Conservation (phyloP, 305 asterid genomes). For the Fraxinus sp. region DNA sequence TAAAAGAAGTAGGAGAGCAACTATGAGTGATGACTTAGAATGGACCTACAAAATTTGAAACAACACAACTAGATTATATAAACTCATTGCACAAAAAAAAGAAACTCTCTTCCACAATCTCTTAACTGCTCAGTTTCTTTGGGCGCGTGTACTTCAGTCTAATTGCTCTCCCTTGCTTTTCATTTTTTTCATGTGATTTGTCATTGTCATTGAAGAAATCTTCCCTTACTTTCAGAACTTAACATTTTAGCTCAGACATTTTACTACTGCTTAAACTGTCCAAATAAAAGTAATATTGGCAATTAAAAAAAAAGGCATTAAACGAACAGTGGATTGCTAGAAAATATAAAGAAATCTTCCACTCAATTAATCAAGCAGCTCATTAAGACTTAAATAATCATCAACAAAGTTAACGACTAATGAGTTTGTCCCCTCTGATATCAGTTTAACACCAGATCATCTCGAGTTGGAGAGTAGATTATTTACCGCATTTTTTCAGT, state of each 20-base stretch:
- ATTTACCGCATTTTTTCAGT: background rate
- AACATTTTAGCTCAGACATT: background rate
- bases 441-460: background rate
- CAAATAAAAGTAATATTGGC: background rate
- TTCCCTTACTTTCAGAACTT: background rate
- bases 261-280: background rate
- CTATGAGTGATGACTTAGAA: conserved; percentile 5
- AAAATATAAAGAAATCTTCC: background rate
- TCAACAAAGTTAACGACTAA: background rate
- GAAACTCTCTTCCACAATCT: background rate
- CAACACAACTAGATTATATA: background rate
- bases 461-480: background rate
- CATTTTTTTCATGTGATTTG: background rate
- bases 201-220: background rate
- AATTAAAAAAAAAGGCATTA: background rate
- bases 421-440: background rate
- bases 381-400: background rate
- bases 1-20: background rate
- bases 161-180: background rate
- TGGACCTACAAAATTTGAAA: background rate
- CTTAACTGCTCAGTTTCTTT: background rate
- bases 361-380: background rate
- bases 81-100: background rate
- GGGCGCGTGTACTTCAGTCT: background rate
- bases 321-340: background rate